Evolutionary conservation across 345 rosid species (phyloP), one percentile per base, ranked within the genome.

Genomic region (Eucalyptus curtisii): DNA sequence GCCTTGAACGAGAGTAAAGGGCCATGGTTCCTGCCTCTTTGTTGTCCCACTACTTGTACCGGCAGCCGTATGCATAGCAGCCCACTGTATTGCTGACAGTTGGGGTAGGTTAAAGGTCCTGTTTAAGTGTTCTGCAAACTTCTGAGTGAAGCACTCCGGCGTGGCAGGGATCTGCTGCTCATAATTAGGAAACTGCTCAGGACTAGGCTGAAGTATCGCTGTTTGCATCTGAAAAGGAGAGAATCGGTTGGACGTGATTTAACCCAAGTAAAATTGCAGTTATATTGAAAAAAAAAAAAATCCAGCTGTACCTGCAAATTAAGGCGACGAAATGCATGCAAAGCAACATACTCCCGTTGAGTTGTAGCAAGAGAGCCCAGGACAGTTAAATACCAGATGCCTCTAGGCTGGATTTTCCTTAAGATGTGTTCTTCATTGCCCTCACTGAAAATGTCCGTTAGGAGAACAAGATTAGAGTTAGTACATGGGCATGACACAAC

Each of bases 331-430:
- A 98, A 98, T 87, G 99, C 98, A 93, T 98, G 99, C 94, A 98
- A 90, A 30, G 99, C 99, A 93, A 98, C 93, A 89, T 98, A 98
- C 93, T 98, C 99, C 66, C 99, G 95, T 93, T 98, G 99, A 87
- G 99, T 98, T 55, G 99, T 98, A 87, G 99, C 99, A 91, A 98
- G 98, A 55, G 99, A 97, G 90, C 99, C 99, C 80, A 98, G 96
- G 87, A 96, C 98, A 89, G 99, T 96, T 86, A 98, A 92, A 93
- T 92, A 95, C 99, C 99, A 98, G 76, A 92, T 92, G 88, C 95
- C 92, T 93, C 95, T 95, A 25, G 97, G 93, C 90, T 93, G 99
- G 90, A 98, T 96, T 92, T 96, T 98, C 95, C 95, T 92, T 89
- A 97, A 89, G 91, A 98, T 95, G 92, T 97, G 98, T 92, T 95